Conservation (phyloP, 371 early-diverging fungal species). For the Apophysomyces elegans region DNA sequence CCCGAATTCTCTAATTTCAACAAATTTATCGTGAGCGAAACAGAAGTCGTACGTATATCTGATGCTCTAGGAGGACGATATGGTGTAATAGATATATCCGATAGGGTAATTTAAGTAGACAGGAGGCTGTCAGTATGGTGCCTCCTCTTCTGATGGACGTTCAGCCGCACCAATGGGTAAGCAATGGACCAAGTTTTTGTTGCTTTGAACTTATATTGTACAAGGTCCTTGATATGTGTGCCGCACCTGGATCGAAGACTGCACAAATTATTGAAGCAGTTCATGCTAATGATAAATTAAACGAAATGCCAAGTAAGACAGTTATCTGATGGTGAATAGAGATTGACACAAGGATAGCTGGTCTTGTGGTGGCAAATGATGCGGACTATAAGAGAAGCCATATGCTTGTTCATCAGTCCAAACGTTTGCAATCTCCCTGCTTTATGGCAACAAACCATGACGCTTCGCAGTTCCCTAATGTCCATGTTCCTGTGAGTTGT, state of each 20-base stretch:
- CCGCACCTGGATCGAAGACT: constrained; percentile 92
- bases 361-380: constrained; percentile 99
- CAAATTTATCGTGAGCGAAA: constrained; percentile 92
- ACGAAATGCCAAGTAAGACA: constrained; percentile 63
- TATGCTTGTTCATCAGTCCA: constrained; percentile 96
- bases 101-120: constrained; percentile 94
- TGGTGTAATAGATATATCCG: background rate
- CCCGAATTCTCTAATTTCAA: constrained; percentile 84
- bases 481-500: constrained; percentile 49
- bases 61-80: background rate
- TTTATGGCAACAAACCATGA: constrained; percentile 97
- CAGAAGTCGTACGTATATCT: constrained; percentile 71
- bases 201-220: constrained; percentile 1
- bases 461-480: constrained; percentile 89
- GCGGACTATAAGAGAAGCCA: constrained; percentile 89
- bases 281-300: constrained; percentile 69
- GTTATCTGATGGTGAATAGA: background rate
- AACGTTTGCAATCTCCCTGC: constrained; percentile 89
- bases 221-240: constrained; percentile 87
- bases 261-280: constrained; percentile 93
- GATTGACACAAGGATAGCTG: constrained; percentile 45
- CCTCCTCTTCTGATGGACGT: constrained; percentile 96
- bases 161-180: constrained; percentile 86
- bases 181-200: background rate
- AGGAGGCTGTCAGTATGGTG: constrained; percentile 99